Base-by-base conservation (phyloP, 108 stramenopile genomes). In the Nitzschia putrida region DNA sequence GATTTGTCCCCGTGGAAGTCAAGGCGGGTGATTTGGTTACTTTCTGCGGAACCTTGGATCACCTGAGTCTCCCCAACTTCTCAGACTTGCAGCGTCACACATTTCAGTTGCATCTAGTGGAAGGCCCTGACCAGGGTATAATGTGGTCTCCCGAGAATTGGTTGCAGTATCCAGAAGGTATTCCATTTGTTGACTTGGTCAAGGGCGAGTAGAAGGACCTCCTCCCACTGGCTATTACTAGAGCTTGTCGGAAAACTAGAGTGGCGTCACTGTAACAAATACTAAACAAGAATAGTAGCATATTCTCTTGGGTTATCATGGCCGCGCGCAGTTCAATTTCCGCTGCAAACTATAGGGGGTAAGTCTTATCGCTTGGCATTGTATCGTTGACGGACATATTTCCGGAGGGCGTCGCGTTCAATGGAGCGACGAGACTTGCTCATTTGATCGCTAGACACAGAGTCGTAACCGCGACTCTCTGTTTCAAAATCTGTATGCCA, bases 71-170 rank as follows among this genome's bases (percentile, higher is more conserved):
- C 14, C 89, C 92, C 0, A 97, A 97, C 66, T 67, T 71, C 57
- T 86, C 88, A 5, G 61, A 73, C 0, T 44, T 68, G 2, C 80
- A 76, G 38, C 78, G 96, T 26, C 96, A 97, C 73, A 94, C 96
- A 8, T 97, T 97, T 73, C 96, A 97, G 65, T 73, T 97, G 40
- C 96, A 97, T 69, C 74, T 92, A 53, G 82, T 97, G 37, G 96
- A 97, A 64, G 94, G 94, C 0, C 80, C 83, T 26, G 57, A 69
- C 3, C 82, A 71, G 4, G 92, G 91, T 25, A 63, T 92, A 20
- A 50, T 52, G 44, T 96, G 96, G 96, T 87, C 90, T 18, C 74
- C 78, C 20, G 71, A 68, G 34, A 96, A 96, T 75, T 96, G 96
- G 96, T 65, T 96, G n/a, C 96, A 96, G 72, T 96, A 96, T 72